These are phyloP conservation scores for Cercospora brassicicola DNA, from an alignment of 2,329 filamentous ascomycete genomes.

Conservation along the genomic window DNA sequence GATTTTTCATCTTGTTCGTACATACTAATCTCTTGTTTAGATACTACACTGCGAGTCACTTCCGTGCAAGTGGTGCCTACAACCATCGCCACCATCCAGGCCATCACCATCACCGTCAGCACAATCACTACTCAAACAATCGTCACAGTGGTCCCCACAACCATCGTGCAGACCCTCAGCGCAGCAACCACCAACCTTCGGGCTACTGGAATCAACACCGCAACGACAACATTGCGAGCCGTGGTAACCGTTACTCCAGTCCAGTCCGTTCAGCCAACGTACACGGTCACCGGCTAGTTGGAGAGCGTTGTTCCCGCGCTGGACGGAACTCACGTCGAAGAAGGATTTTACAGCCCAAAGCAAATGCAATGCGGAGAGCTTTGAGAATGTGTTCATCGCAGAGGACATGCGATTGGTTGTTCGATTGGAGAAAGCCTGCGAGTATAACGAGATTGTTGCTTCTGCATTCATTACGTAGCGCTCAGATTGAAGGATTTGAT, in stretches of 20 bases:
- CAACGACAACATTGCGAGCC: not conserved
- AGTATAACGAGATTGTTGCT: too few species aligned
- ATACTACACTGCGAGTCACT: not conserved
- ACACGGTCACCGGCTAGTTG: not conserved
- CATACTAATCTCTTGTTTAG: not conserved
- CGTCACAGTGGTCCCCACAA: conserved; percentile 3
- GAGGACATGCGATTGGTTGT: too few species aligned
- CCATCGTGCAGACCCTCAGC: not conserved
- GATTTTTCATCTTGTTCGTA: not conserved
- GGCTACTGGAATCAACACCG: not conserved
- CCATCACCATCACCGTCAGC: conserved; percentile 1
- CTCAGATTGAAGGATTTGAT: too few species aligned
- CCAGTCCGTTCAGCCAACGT: not conserved
- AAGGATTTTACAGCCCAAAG: too few species aligned
- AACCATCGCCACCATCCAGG: not conserved
- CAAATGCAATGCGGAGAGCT: too few species aligned
- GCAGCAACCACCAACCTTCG: not conserved
- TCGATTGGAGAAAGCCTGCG: too few species aligned
- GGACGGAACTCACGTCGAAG: too few species aligned
- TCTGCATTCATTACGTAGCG: too few species aligned
- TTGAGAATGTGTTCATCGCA: too few species aligned
- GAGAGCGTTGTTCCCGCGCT: not conserved
- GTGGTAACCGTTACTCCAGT: not conserved
- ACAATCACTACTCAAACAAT: not conserved
- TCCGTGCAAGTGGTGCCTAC: conserved; percentile 4